A percentile compares a stretch with the other conserved stretches of the same genome.
Conservation (phyloP, 441 rosid species). For the Erodium texanum region DNA sequence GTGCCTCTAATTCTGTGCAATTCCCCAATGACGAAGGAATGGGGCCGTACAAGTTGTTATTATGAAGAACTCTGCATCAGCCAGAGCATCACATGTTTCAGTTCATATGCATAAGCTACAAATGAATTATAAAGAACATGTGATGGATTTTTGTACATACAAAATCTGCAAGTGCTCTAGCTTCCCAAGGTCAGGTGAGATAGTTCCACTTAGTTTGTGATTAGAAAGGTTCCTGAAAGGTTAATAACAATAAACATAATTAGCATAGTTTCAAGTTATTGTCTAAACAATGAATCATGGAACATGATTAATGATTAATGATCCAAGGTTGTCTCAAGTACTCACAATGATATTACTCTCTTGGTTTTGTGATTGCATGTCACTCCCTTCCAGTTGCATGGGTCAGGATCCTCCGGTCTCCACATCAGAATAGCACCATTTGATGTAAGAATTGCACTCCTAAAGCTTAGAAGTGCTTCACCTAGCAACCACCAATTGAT, state of each 20-base stretch:
- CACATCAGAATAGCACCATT: conserved; percentile 54
- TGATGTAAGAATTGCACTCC: conserved; percentile 40
- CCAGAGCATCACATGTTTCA: background rate
- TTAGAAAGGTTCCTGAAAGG: conserved; percentile 20
- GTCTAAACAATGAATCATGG: background rate
- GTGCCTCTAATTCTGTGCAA: conserved; percentile 9
- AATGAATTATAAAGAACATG: background rate
- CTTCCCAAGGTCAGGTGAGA: conserved; percentile 26
- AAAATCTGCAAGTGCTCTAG: conserved; percentile 26
- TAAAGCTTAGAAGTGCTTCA: conserved; percentile 79
- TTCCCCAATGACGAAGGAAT: conserved; percentile 10
- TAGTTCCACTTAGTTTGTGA: conserved; percentile 22
- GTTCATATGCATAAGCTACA: background rate
- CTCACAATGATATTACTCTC: conserved; percentile 80
- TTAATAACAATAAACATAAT: background rate
- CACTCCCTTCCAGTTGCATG: conserved; percentile 92
- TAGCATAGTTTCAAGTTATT: background rate
- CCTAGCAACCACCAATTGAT: conserved; percentile 35
- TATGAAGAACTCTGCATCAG: conserved; percentile 8
- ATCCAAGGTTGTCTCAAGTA: conserved; percentile 17
- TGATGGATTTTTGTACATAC: conserved; percentile 33
- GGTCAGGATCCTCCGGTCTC: conserved; percentile 98
- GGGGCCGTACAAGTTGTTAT: conserved; percentile 10
- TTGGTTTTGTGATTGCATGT: conserved; percentile 64
- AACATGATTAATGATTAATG: background rate